These are phyloP conservation scores for Botrytis cinerea DNA, from an alignment of 2,329 filamentous ascomycete species.

Conservation along the genomic window DNA sequence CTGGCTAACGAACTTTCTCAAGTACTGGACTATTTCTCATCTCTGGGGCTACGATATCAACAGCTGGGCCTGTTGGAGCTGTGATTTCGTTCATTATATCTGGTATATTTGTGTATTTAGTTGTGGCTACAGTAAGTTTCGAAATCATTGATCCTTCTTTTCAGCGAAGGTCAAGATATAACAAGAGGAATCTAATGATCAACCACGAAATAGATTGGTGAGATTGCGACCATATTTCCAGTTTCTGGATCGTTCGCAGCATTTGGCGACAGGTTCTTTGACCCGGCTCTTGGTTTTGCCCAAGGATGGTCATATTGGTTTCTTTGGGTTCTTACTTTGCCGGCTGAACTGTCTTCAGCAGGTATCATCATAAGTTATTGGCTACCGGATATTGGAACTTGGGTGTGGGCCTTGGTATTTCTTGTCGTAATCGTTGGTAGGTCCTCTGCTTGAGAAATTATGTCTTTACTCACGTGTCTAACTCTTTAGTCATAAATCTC, in stretches of 20 bases:
- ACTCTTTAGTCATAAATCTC: constrained; percentile 58
- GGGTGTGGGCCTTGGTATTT: constrained; percentile 15
- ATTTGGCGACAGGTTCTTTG: constrained; percentile 69
- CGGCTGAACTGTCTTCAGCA: not conserved
- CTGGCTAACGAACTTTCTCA: not conserved
- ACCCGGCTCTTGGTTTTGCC: constrained; percentile 67
- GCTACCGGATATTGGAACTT: constrained; percentile 11
- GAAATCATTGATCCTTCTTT: too few relatives aligned
- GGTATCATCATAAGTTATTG: constrained; percentile 19
- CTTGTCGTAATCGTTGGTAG: constrained; percentile 4
- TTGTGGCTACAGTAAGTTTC: constrained; percentile 17
- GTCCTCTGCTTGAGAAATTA: not conserved
- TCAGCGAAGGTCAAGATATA: not conserved
- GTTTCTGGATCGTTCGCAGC: constrained; percentile 64
- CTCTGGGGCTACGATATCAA: constrained; percentile 13
- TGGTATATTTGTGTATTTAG: constrained; percentile 13
- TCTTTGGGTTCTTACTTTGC: constrained; percentile 15
- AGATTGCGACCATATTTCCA: constrained; percentile 13
- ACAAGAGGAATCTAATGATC: not conserved
- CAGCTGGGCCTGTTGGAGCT: constrained; percentile 1
- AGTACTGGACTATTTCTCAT: constrained; percentile 14
- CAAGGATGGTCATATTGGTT: constrained; percentile 50
- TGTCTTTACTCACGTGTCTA: not conserved
- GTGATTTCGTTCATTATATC: constrained; percentile 5
- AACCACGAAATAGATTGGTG: not conserved